A percentile compares a stretch with the other conserved stretches of the same genome.
phyloP scores from a whole-genome alignment of 106 monocot genomes.

The Ottelia alismoides region DNA sequence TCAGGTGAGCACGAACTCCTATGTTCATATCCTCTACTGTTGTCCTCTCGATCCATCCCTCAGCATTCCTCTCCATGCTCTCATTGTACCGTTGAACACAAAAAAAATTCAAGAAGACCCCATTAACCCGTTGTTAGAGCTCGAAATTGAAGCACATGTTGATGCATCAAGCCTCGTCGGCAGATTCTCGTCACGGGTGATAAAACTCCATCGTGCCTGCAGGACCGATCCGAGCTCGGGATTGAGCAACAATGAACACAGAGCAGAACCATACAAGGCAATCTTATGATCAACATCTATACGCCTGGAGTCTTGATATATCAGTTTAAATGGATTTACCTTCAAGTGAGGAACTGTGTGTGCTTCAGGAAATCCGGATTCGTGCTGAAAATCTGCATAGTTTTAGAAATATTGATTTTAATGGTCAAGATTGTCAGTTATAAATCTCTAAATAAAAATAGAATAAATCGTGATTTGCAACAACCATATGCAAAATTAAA shows the following conservation, averaged over 20 bases:
- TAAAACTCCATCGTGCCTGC: conserved; percentile 36
- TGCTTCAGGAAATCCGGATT: too few species aligned
- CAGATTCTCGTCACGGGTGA: conserved; percentile 37
- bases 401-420: too few species aligned
- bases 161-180: conserved; percentile 87
- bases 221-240: conserved; percentile 30
- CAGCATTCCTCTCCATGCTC: conserved; percentile 41
- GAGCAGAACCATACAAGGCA: too few species aligned
- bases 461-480: too few species aligned
- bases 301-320: too few species aligned
- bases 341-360: too few species aligned
- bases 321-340: too few species aligned
- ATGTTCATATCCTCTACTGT: conserved; percentile 12
- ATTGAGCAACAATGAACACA: conserved; percentile 21
- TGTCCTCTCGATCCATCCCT: conserved; percentile 41
- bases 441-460: too few species aligned
- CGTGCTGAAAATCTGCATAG: too few species aligned
- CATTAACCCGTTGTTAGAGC: conserved; percentile 96
- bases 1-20: conserved; percentile 20
- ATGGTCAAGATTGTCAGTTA: too few species aligned
- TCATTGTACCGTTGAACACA: conserved; percentile 80
- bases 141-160: conserved; percentile 90
- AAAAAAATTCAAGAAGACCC: conserved; percentile 88
- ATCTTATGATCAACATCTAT: too few species aligned
- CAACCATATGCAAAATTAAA: too few species aligned